Base-by-base conservation (phyloP, 1,284 basidiomycete genomes). In the Malassezia vespertilionis region DNA sequence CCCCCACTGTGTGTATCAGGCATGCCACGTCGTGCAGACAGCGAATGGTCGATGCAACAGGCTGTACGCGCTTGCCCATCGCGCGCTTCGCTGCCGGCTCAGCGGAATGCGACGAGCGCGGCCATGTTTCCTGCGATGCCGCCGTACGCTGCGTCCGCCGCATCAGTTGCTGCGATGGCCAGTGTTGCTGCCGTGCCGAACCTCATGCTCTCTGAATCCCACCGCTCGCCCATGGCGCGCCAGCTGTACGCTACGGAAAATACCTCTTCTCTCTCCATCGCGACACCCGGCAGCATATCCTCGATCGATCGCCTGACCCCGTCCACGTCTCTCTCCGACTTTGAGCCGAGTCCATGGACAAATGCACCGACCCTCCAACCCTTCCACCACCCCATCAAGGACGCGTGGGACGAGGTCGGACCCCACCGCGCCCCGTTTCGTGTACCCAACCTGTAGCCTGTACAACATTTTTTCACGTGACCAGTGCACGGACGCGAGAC, bases 281-380 rank as follows among this genome's bases (percentile, higher is more conserved):
- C 36, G 17, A 51, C 48, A 12, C 48, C 48, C 7, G 33, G 38
- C 14, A 40, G 42, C 54, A 46, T 23, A 39, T 40, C 52, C 46
- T 60, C 46, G 42, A 65, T 65, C 39, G 37, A 46, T n/a, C 53
- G 57, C 32, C 58, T 57, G n/a, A 64, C 66, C 7, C 65, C 66
- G 9, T 56, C 65, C 33, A 66, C 65, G 5, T 63, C 65, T 1
- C 40, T 58, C 5, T 61, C 59, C 18, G 66, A 69, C 33, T 22
- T 67, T 6, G 51, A 52, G 14, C 36, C 41, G 14, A 36, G 36
- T 20, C 39, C 39, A 3, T 40, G 39, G 39, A 40, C 14, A 5
- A n/a, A 26, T 14, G 15, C 30, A 21, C 37, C 37, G 17, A 8
- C 37, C 15, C 18, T 27, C 24, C 23, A 15, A 11, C 30, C 30